Evolutionary conservation across 1,284 basidiomycete genomes (phyloP), one percentile per base, ranked within the genome.

Genomic region (Volvariella surrecta): DNA sequence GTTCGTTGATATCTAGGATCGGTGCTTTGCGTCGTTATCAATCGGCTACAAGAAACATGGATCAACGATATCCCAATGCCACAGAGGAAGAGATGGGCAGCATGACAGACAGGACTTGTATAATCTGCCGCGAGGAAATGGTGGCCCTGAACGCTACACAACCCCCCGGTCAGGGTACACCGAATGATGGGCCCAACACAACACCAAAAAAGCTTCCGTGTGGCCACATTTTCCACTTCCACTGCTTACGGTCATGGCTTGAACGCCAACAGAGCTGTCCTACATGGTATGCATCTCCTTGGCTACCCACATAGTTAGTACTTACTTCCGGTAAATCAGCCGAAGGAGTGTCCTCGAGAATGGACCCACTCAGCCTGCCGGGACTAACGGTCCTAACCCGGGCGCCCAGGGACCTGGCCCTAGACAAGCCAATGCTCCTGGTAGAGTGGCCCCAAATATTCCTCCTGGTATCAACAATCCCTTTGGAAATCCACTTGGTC

Each of bases 41-140:
- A 52, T 85, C 85, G 35, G 96, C 96, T 1, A 98, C 95, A 1
- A 74, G 84, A 45, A 94, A 99, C 61, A 99, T 99, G 95, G 93
- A 99, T 57, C 76, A 89, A 51, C 74, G 90, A 35, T 99, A 99
- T 62, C 93, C 95, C 3, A 83, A 95, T 57, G 94, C 93, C n/a
- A 89, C 88, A 1, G 74, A 78, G 47, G 86, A 82, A 45, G 95
- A 99, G 60, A 69, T 99, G 61, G 64, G 73, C 20, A 67, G 71
- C 7, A 81, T 86, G 72, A 83, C 77, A 40, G 96, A 99, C 64
- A 78, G 77, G 45, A 98, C 93, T 2, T 99, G 96, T 59, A 98
- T 99, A 57, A 98, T 99, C 53, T 98, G 96, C 58, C 77, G 96
- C n/a, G 95, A 99, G 63, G 95, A 99, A 59, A 94, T 99, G 91